Base-by-base conservation (phyloP, 768 basidiomycete genomes). In the Agaricus sinodeliciosus region DNA sequence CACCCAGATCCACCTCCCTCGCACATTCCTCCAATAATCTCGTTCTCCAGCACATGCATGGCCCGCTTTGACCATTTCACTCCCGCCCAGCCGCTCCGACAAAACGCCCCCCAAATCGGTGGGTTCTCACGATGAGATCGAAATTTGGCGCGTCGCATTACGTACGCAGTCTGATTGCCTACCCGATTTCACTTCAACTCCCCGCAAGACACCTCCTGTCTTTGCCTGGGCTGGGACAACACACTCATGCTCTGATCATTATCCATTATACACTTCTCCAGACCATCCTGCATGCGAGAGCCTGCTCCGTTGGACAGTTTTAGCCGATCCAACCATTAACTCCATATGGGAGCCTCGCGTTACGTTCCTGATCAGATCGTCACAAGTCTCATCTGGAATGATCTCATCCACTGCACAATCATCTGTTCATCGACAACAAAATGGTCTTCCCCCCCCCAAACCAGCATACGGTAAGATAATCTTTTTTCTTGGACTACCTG, bases 351-450 rank as follows among this genome's bases (percentile, higher is more conserved):
- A 16, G 3, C 52, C 52, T 54, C 35, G 44, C 43, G 44, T 53
- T 53, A 53, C 44, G 52, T 54, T 54, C 52, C 52, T 54, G 52
- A 54, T 54, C 52, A 54, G 52, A 54, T 54, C 52, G 46, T 54
- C 46, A 48, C 52, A 26, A 22, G 8, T 31, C 31, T 31, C 31
- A 31, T 54, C 52, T 46, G 52, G 34, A 48, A 26, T 54, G 41
- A 22, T 26, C 35, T 36, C 36, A 47, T 53, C 45, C 27, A 25
- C 19, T n/a, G 13, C 12, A 11, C 36, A 13, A 37, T 31, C 18
- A 28, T 9, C 37, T 25, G 28, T 22, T 42, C 49, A 40, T 34
- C 41, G 40, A 9, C 27, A 31, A 11, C 31, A 31, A 11, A 31
- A 11, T 2, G 31, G 31, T 31, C 31, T n/a, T n/a, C n/a, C n/a